A percentile compares a stretch with the other conserved stretches of the same genome.
phyloP scores from a whole-genome alignment of 192 early-diverging fungal genomes.

The Mortierella alpina region DNA sequence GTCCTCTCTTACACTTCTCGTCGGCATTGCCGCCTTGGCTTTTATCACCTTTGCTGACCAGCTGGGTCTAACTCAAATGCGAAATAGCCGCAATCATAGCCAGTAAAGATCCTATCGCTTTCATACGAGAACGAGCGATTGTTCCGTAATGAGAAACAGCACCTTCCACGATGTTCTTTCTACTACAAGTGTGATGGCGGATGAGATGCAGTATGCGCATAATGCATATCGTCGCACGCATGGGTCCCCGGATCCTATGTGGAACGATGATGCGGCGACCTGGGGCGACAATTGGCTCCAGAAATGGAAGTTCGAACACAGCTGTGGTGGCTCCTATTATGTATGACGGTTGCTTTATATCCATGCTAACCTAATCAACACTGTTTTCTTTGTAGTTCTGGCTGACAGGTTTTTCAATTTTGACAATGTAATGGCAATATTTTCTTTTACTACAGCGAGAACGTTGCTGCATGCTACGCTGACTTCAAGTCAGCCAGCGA shows the following conservation, averaged over 20 bases:
- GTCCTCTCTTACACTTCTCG: too few species aligned
- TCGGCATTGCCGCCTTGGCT: too few species aligned
- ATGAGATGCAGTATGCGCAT: background rate
- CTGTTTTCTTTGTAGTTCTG: background rate
- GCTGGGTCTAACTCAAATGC: too few species aligned
- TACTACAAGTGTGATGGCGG: background rate
- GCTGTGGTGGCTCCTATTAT: conserved; percentile 3
- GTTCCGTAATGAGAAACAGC: too few species aligned
- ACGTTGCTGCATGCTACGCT: conserved; percentile 49
- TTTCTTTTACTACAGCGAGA: conserved; percentile 52
- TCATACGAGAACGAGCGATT: too few species aligned
- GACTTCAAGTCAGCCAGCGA: conserved; percentile 13
- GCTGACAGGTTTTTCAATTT: background rate
- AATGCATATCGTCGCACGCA: conserved; percentile 44
- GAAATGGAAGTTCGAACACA: conserved; percentile 44
- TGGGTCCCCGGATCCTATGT: conserved; percentile 35
- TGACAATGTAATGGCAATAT: background rate
- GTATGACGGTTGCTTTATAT: background rate
- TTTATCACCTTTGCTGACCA: too few species aligned
- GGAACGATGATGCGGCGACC: conserved; percentile 21
- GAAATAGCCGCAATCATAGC: too few species aligned
- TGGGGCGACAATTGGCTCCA: conserved; percentile 47
- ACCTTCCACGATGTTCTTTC: too few species aligned
- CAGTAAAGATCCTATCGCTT: too few species aligned
- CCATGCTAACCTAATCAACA: background rate